Base-by-base conservation (phyloP, 1,284 basidiomycete species). In the Microbotryomycetes sp. region DNA sequence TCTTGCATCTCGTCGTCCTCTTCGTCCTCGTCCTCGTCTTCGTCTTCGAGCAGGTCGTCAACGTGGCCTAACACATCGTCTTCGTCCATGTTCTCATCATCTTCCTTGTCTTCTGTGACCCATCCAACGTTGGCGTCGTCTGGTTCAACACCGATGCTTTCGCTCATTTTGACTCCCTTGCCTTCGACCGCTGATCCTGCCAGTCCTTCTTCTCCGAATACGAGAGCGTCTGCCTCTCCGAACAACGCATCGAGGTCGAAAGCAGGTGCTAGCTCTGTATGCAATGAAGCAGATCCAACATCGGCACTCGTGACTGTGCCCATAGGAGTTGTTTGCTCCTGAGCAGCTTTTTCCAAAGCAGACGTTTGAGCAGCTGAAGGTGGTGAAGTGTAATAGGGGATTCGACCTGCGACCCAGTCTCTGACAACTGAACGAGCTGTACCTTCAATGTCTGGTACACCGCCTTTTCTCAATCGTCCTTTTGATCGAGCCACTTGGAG, bases 401-500 rank as follows among this genome's bases (percentile, higher is more conserved):
- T 97, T 73, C 92, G 92, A 72, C 97, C 92, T 66, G 89, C 84
- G 73, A 97, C 97, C 93, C 94, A 97, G 75, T 98, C 94, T 52
- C 82, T 84, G 4, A 98, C 77, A n/a, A 97, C 82, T 16, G 86
- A 85, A 30, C 89, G 84, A 0, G 92, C 92, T 0, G 90, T 83
- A 0, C 86, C 82, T 51, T 88, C 84, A 22, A 94, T 76, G 76
- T 97, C 92, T 0, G 94, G 92, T 2, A 92, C 87, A 59, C 93
- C 94, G 31, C 93, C 93, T 80, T 92, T 93, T 56, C 88, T 81
- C 4, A 96, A 79, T 47, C 88, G 82, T 9, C 94, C 94, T n/a
- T 84, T 84, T 30, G 81, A 86, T 49, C 97, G 80, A 0, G 93
- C 90, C 42, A 96, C 77, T 83, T 93, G 91, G 31, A 94, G 91